Base-by-base conservation (phyloP, 768 basidiomycete genomes). In the Rhizopogon vinicolor region DNA sequence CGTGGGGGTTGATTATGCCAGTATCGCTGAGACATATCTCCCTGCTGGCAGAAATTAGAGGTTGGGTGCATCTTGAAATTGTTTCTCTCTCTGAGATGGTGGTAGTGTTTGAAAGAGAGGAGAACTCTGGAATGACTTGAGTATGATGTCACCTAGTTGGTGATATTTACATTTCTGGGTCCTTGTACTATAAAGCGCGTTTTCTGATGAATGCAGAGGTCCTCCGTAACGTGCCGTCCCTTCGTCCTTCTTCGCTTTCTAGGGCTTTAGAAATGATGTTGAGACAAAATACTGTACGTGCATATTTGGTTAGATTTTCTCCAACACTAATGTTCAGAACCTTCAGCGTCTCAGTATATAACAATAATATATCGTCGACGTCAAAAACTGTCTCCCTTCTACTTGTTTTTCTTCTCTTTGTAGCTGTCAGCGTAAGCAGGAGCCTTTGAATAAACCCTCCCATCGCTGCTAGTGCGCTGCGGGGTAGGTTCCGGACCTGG, bases 1-100 rank as follows among this genome's bases (percentile, higher is more conserved):
- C 68, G 64, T 33, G 65, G 63, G 12, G 69, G 44, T 42, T 72
- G 69, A 43, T 65, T 70, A 50, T 69, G 63, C 69, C 69, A 70
- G 53, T 67, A 72, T 44, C 68, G 57, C 18, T 65, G 64, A 14
- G 65, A 59, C 61, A 19, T 65, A 52, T 14, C 53, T 57, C 44
- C 67, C 41, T 59, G 58, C 48, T 70, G 68, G 25, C 55, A 62
- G 39, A 51, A 40, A 64, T 54, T 18, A 33, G 59, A 42, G 60
- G 35, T 68, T 28, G 63, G 55, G 41, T 58, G 65, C 70, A 70
- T 72, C 40, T 49, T 56, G 31, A 13, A 42, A 44, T 2, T 43
- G 41, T 41, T 41, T 49, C 31, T 45, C 25, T 13, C n/a, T 40
- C 18, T 48, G 43, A 41, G 41, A 29, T 51, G 54, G 39, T 44